Base-by-base conservation (phyloP, 768 basidiomycete species). In the Exidia glandulosa region DNA sequence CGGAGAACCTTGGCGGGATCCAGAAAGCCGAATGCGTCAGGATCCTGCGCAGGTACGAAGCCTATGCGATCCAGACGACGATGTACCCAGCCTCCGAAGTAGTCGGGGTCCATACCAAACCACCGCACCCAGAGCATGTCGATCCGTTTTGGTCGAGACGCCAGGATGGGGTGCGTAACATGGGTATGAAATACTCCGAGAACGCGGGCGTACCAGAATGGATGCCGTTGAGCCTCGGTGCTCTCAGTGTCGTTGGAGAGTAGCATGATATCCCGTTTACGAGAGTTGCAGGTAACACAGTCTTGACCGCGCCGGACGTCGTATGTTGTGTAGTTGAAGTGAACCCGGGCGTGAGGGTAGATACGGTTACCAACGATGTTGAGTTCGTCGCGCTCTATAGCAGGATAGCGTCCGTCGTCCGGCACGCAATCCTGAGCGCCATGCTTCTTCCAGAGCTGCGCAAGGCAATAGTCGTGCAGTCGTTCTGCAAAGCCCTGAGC, bases 41-140 rank as follows among this genome's bases (percentile, higher is more conserved):
- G 37, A 25, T 71, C 69, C 0, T 66, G 57, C 2, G 63, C 55
- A 2, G 67, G 60, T 0, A 81, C 63, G 63, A 78, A 82, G 0
- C 71, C 71, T 16, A 82, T 47, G 3, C 70, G 66, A n/a, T 73
- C 76, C 1, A 80, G 67, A 0, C 67, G 66, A 10, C 67, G 61
- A 0, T 60, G 41, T 1, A 64, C 61, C 58, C 71, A 72, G 0
- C 77, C 74, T 25, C 61, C 65, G 2, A 54, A 34, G 59, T 65
- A 68, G 5, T 50, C 60, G 0, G 57, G 58, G 37, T 78, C 73
- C 0, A 59, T 52, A 1, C 69, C 69, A 45, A 76, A 68, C 74
- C 76, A 77, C 0, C 67, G 65, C 0, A 81, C 75, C 67, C 74
- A 79, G 1, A 81, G 62, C 16, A 80, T 72, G 1, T 76, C 69